A percentile compares a stretch with the other conserved stretches of the same genome.
phyloP scores from a whole-genome alignment of 371 early-diverging fungal species.

The Syncephalastrum racemosum region DNA sequence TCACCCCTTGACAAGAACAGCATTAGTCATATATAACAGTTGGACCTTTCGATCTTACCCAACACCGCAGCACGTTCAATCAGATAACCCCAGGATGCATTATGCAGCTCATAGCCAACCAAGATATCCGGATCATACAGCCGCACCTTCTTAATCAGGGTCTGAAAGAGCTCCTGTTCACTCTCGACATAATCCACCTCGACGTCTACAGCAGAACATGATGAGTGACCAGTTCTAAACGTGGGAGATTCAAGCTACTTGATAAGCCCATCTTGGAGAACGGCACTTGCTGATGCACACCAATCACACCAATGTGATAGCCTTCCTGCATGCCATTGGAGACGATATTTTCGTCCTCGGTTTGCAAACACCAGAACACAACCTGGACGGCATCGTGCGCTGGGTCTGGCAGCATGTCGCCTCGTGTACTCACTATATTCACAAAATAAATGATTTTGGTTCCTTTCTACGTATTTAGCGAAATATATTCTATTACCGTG shows the following conservation, averaged over 20 bases:
- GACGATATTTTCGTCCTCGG: conserved; percentile 29
- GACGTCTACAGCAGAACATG: conserved; percentile 11
- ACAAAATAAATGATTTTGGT: not conserved
- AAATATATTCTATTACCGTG: conserved; percentile 24
- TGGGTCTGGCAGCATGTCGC: conserved; percentile 60
- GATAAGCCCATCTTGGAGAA: conserved; percentile 36
- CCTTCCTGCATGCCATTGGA: conserved; percentile 50
- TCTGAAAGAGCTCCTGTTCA: conserved; percentile 56
- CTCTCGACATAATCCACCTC: conserved; percentile 35
- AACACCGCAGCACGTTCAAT: conserved; percentile 60
- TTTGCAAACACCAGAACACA: conserved; percentile 62
- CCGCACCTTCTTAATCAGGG: conserved; percentile 50
- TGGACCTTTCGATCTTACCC: conserved; percentile 11
- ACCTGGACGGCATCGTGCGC: conserved; percentile 46
- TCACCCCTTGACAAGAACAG: conserved; percentile 32
- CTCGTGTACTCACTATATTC: conserved; percentile 40
- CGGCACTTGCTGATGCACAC: conserved; percentile 23
- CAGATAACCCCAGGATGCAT: conserved; percentile 86
- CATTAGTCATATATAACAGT: not conserved
- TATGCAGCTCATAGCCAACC: conserved; percentile 84
- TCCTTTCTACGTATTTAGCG: not conserved
- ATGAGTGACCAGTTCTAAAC: not conserved
- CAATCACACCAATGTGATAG: conserved; percentile 34
- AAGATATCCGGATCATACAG: conserved; percentile 84
- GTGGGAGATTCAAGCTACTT: conserved; percentile 5